Evolutionary conservation across 2,329 filamentous ascomycete genomes (phyloP), one percentile per base, ranked within the genome.

Genomic region (Ceratocystis ficicola): DNA sequence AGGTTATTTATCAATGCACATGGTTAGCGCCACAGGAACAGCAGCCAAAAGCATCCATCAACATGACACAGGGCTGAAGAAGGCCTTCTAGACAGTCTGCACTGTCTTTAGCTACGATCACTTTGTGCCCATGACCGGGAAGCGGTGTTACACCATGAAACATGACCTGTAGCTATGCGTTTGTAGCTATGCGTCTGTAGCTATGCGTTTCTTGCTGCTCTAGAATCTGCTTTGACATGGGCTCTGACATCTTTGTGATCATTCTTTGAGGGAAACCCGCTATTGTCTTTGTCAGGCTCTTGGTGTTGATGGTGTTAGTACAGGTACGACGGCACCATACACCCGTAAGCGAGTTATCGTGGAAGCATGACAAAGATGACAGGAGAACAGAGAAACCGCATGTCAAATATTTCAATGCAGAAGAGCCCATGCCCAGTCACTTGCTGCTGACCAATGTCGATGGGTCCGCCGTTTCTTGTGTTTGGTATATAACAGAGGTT

Each of bases 401-500:
- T 15, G 15, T 5, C 20, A 22, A 8, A n/a, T 17, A 59, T n/a
- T 25, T 12, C 8, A 22, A 12, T 36, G 28, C 8, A 3, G n/a
- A 59, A 59, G 15, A n/a, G 3, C 55, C 17, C 32, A 32, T 59
- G 48, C 48, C 4, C 5, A n/a, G 22, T 10, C 20, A 10, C 2
- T 52, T 2, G 48, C 48, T n/a, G 25, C 28, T 5, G 10, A 10
- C 48, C 4, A 25, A 5, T 28, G 1, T 10, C 12, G 10, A 12
- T 28, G 48, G 5, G 22, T 28, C 20, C 15, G 20, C 20, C 8
- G 6, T 32, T 20, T 17, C 10, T 20, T 8, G 15, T 36, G 17
- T 20, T n/a, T n/a, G 30, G 55, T 59, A 59, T 59, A 59, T 59
- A 59, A 59, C 55, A 30, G 12, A 30, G 32, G 17, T 3, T 59